These are phyloP conservation scores for Entophlyctis luteolus DNA, from an alignment of 192 early-diverging fungal species.

Conservation along the genomic window DNA sequence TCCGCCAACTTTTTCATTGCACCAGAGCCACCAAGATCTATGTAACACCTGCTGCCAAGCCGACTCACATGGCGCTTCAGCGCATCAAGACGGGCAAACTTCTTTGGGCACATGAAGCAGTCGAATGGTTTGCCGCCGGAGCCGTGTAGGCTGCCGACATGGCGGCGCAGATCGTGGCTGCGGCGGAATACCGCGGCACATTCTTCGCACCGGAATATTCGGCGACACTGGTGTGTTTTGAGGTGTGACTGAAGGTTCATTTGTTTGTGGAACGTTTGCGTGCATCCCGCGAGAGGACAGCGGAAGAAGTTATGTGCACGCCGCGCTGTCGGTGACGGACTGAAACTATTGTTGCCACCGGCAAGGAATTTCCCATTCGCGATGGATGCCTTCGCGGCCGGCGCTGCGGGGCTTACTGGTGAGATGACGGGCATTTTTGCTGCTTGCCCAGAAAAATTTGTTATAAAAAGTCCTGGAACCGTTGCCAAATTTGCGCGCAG, in stretches of 20 bases:
- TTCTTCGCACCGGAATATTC: slow-evolving; percentile 40
- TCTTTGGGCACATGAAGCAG: slow-evolving; percentile 47
- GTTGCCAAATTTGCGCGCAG: no score
- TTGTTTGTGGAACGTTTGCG: slow-evolving; percentile 38
- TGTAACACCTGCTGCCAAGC: slow-evolving; percentile 34
- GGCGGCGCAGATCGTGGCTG: slow-evolving; percentile 53
- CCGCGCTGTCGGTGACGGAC: no score
- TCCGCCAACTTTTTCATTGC: slow-evolving; percentile 1
- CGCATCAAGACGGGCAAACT: slow-evolving; percentile 50
- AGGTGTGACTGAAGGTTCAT: slow-evolving; percentile 47
- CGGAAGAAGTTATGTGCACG: neutral
- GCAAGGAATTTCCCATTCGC: no score
- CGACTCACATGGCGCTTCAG: slow-evolving; percentile 42
- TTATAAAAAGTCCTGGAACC: no score
- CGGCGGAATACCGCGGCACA: slow-evolving; percentile 48
- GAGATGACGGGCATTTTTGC: no score
- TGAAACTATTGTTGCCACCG: no score
- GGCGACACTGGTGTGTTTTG: slow-evolving; percentile 41
- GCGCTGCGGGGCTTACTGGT: no score
- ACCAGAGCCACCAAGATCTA: slow-evolving; percentile 14
- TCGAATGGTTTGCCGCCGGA: slow-evolving; percentile 45
- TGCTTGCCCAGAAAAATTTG: no score
- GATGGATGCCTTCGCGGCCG: no score
- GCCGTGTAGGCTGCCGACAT: slow-evolving; percentile 43
- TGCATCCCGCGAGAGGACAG: slow-evolving; percentile 30